Evolutionary conservation across 1,139 yeast genomes (phyloP).

Genomic region (Geotrichum cucujoidarum): DNA sequence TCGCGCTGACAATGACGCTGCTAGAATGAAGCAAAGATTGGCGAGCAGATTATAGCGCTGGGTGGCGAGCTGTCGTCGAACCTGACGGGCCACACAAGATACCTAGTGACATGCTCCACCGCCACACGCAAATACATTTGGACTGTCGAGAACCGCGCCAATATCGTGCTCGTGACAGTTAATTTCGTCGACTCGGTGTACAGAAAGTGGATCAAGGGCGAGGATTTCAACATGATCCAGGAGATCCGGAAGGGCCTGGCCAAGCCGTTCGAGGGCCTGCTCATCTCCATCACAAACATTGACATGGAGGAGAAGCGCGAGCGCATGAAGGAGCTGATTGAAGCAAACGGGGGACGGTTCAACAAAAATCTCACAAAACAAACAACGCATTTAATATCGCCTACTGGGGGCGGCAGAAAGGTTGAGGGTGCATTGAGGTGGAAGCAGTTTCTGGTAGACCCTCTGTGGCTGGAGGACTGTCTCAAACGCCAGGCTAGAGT

Average conservation of each 20-base stretch:
- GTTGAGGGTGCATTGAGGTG: slow-evolving; percentile 61
- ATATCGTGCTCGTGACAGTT: slow-evolving; percentile 52
- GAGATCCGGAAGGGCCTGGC: slow-evolving; percentile 34
- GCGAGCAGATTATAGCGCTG: slow-evolving; percentile 43
- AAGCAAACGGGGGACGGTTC: slow-evolving; percentile 54
- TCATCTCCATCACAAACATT: slow-evolving; percentile 53
- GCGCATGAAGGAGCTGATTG: slow-evolving; percentile 41
- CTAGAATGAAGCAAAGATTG: slow-evolving; percentile 23
- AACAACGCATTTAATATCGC: slow-evolving; percentile 45
- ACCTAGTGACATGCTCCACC: slow-evolving; percentile 59
- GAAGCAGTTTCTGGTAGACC: slow-evolving; percentile 67
- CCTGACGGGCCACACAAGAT: slow-evolving; percentile 62
- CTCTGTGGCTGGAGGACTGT: slow-evolving; percentile 68
- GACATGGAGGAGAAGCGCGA: slow-evolving; percentile 29
- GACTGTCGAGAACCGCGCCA: slow-evolving; percentile 55
- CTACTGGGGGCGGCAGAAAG: slow-evolving; percentile 54
- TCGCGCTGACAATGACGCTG: background rate
- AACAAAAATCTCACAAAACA: slow-evolving; percentile 52
- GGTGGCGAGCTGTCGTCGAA: slow-evolving; percentile 62
- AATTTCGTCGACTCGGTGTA: slow-evolving; percentile 46
- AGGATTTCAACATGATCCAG: slow-evolving; percentile 35
- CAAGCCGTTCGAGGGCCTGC: slow-evolving; percentile 46
- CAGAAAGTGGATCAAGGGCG: slow-evolving; percentile 52
- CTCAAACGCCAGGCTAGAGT: slow-evolving; percentile 56
- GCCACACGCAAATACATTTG: slow-evolving; percentile 63